phyloP scores from a whole-genome alignment of 2,329 filamentous ascomycete species.

The Zalaria obscura region DNA sequence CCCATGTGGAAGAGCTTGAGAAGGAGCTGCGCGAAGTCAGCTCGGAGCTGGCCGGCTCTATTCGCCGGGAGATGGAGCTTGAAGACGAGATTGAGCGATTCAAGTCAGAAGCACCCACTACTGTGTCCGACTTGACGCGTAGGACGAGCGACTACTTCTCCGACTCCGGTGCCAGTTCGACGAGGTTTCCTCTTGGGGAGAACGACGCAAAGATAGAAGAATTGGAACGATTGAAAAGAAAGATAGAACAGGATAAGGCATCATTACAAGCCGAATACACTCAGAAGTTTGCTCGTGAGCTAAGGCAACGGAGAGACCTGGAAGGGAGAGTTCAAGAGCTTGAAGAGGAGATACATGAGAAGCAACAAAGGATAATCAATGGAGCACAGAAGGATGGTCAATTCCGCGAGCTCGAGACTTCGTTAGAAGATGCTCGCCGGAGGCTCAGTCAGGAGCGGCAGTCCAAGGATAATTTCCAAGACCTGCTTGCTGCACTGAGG shows the following conservation, averaged over 20 bases:
- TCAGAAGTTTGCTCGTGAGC: conserved; percentile 76
- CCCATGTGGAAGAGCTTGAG: conserved; percentile 76
- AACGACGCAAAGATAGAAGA: conserved; percentile 48
- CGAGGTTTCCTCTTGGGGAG: conserved; percentile 56
- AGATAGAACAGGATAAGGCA: conserved; percentile 82
- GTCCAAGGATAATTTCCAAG: conserved; percentile 86
- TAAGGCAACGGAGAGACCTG: conserved; percentile 57
- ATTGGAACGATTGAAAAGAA: conserved; percentile 67
- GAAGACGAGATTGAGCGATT: conserved; percentile 85
- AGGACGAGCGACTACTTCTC: conserved; percentile 97
- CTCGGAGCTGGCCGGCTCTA: conserved; percentile 80
- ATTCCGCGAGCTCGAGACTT: conserved; percentile 63
- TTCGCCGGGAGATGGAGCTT: conserved; percentile 87
- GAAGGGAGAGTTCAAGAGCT: conserved; percentile 76
- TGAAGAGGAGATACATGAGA: conserved; percentile 56
- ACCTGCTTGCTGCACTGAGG: conserved; percentile 71
- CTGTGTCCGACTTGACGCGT: conserved; percentile 39
- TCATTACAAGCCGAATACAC: conserved; percentile 74
- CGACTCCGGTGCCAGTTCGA: conserved; percentile 80
- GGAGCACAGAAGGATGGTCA: conserved; percentile 34
- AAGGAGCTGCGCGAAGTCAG: conserved; percentile 89
- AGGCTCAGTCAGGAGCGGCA: conserved; percentile 73
- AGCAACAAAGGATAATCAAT: conserved; percentile 11
- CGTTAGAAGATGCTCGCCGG: conserved; percentile 69
- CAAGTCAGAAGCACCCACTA: conserved; percentile 57